Evolutionary conservation across 106 monocot species (phyloP).

Genomic region (Dendrobium chrysotoxum): DNA sequence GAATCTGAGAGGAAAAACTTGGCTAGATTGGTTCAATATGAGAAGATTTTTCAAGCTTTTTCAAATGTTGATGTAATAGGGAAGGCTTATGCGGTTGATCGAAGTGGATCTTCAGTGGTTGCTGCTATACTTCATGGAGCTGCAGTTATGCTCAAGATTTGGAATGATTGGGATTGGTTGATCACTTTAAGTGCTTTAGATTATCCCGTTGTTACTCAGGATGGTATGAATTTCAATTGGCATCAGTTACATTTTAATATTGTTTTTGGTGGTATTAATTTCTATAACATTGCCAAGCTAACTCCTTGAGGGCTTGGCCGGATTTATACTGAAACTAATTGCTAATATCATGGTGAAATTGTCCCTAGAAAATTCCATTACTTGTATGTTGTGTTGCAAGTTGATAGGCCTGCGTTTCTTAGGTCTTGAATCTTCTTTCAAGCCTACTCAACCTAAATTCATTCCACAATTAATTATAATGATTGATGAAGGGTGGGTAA

Average conservation of each 20-base stretch:
- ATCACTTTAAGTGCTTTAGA: conserved; percentile 69
- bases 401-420: too few species aligned
- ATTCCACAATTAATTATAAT: too few species aligned
- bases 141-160: conserved; percentile 56
- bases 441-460: too few species aligned
- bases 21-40: conserved; percentile 25
- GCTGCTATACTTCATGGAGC: conserved; percentile 75
- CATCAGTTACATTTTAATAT: neutral
- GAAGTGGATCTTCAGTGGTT: conserved; percentile 46
- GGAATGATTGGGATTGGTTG: conserved; percentile 81
- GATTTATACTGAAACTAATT: too few species aligned
- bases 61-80: conserved; percentile 73
- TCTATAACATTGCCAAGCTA: too few species aligned
- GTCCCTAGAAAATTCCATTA: neutral
- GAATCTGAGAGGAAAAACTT: conserved; percentile 39
- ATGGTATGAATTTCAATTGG: conserved; percentile 43
- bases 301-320: too few species aligned
- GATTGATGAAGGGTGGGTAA: too few species aligned
- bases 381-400: neutral
- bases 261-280: neutral
- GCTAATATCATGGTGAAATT: neutral
- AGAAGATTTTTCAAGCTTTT: conserved; percentile 45
- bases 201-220: conserved; percentile 82
- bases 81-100: conserved; percentile 52
- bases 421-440: too few species aligned